phyloP scores from a whole-genome alignment of 1,139 yeast genomes.

The Candida sanyaensis region DNA sequence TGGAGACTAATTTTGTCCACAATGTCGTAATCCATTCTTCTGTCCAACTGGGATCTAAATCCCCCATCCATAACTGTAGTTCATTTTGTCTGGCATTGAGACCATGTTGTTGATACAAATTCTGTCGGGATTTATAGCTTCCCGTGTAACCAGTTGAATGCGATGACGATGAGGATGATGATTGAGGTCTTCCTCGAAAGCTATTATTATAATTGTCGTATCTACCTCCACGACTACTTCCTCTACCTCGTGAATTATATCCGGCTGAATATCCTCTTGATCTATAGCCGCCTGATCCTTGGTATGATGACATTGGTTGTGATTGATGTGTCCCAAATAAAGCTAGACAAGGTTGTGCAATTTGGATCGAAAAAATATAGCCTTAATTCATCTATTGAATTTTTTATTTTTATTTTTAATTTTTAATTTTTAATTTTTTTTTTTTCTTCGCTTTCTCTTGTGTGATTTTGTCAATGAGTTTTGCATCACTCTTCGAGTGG shows the following conservation, averaged over 20 bases:
- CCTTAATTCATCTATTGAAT: not conserved
- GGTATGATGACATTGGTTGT: conserved; percentile 8
- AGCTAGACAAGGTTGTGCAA: too few relatives aligned
- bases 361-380: too few relatives aligned
- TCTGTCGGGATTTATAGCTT: conserved; percentile 13
- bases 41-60: conserved; percentile 83
- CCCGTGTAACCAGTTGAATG: not conserved
- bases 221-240: conserved; percentile 4
- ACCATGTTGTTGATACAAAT: conserved; percentile 15
- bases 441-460: not conserved
- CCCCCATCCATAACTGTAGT: conserved; percentile 87
- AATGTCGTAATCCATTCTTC: conserved; percentile 65
- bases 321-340: not conserved
- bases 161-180: conserved; percentile 9
- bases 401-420: not conserved
- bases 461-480: too few relatives aligned
- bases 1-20: conserved; percentile 55
- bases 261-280: conserved; percentile 8
- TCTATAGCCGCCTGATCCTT: conserved; percentile 11
- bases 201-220: not conserved
- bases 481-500: not conserved
- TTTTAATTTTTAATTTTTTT: not conserved
- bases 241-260: not conserved
- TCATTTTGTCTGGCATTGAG: conserved; percentile 7
- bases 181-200: conserved; percentile 1